phyloP scores from a whole-genome alignment of 441 rosid genomes.

The Corymbia calophylla region DNA sequence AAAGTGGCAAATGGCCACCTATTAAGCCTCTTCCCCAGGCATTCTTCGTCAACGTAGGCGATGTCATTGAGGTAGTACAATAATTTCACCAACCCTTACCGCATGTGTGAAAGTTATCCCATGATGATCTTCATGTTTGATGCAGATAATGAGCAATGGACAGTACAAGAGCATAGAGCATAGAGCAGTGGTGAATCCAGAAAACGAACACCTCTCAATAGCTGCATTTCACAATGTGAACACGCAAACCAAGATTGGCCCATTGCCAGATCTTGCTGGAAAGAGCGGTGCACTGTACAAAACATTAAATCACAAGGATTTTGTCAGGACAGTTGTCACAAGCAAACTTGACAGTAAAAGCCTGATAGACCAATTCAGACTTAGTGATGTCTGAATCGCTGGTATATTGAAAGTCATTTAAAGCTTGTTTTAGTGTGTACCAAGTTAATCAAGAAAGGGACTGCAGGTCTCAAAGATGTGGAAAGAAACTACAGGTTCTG shows the following conservation, averaged over 20 bases:
- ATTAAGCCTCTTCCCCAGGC: conserved; percentile 30
- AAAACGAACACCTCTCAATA: conserved; percentile 13
- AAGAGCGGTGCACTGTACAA: conserved; percentile 6
- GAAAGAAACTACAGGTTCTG: not conserved
- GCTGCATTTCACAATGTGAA: conserved; percentile 26
- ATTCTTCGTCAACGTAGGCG: conserved; percentile 33
- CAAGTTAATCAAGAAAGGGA: not conserved
- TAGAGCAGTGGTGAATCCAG: conserved; percentile 19
- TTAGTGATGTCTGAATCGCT: not conserved
- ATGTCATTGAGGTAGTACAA: conserved; percentile 33
- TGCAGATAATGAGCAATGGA: conserved; percentile 8
- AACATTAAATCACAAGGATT: conserved; percentile 8
- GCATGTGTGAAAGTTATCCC: not conserved
- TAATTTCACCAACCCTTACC: not conserved
- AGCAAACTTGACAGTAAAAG: conserved; percentile 32
- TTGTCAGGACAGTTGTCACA: not conserved
- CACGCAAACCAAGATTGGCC: conserved; percentile 4
- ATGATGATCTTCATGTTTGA: not conserved
- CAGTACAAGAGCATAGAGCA: conserved; percentile 18
- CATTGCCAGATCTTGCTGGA: conserved; percentile 2
- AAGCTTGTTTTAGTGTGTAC: not conserved
- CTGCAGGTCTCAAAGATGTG: not conserved
- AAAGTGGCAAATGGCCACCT: conserved; percentile 27
- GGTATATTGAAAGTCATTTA: not conserved
- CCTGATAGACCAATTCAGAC: not conserved